Evolutionary conservation across 2,329 filamentous ascomycete species (phyloP), one percentile per base, ranked within the genome.

Genomic region (Aureobasidium uvarum): DNA sequence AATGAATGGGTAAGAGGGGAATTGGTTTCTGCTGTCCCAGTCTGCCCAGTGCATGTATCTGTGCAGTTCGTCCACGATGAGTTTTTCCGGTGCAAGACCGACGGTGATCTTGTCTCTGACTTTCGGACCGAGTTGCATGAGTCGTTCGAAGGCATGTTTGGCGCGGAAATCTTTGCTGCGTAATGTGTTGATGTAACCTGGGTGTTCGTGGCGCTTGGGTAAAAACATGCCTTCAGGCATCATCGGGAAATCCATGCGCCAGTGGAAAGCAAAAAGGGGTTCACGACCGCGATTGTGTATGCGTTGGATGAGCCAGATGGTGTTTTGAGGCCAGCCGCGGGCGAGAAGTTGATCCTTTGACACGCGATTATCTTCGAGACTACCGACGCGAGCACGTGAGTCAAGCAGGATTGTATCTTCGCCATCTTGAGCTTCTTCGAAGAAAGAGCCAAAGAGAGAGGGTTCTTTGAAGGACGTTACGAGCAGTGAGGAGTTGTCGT

Each of bases 271-370:
- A 14, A 87, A 71, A 1, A 86, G 72, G 11, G 85, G 81, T 73
- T 86, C 84, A 62, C 81, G 81, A 18, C 85, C 84, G 48, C 84
- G 82, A 75, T 82, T 79, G 6, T 79, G 78, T 36, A 86, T 78
- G 66, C 81, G 81, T 66, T 81, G 79, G 68, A 82, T 82, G 2
- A 86, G 74, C 39, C 80, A 78, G 46, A 81, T 79, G 64, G 85
- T 83, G 62, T 82, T 80, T 31, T 80, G 75, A 3, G 79, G 76
- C 81, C 82, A 86, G 51, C 80, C 79, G 31, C 76, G 76, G 13
- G 72, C 69, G 3, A 79, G 78, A 5, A 83, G 72, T 45, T 54
- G 39, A n/a, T 62, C 39, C 5, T 38, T 50, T 14, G 58, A 13
- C 14, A 66, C 58, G 20, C 33, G 59, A 25, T 62, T 41, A 28